Evolutionary conservation across 257 asterid species (phyloP).

Genomic region (Lavandula angustifolia): DNA sequence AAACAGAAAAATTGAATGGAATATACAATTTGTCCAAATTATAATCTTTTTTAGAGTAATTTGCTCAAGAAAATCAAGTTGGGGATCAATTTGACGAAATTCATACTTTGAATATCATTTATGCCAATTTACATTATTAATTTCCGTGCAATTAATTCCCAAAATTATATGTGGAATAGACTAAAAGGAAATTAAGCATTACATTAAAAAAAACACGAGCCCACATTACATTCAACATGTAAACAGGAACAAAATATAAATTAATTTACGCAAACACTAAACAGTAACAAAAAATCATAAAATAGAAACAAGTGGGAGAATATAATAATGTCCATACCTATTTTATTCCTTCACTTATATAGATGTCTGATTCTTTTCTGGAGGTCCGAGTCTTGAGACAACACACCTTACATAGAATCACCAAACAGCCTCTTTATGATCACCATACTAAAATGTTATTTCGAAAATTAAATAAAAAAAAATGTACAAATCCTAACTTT

Average conservation of each 20-base stretch:
- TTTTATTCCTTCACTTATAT: conserved; percentile 33
- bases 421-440: conserved; percentile 34
- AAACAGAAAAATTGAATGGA: no score
- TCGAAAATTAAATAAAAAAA: conserved; percentile 24
- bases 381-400: conserved; percentile 42
- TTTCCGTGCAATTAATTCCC: no score
- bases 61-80: no score
- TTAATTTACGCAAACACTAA: no score
- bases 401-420: conserved; percentile 39
- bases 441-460: conserved; percentile 38
- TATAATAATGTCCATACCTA: conserved; percentile 21
- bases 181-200: no score
- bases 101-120: no score
- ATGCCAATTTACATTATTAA: no score
- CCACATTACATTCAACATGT: not conserved
- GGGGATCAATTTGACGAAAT: no score
- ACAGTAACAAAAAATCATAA: conserved; percentile 9
- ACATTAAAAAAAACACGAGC: not conserved
- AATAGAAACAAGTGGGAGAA: conserved; percentile 28
- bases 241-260: conserved; percentile 5
- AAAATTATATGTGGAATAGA: no score
- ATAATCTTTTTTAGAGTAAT: no score
- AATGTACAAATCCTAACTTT: conserved; percentile 59
- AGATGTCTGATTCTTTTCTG: conserved; percentile 23
- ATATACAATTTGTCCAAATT: no score